Evolutionary conservation across 768 basidiomycete species (phyloP).

Genomic region (Pleurotus citrinopileatus): DNA sequence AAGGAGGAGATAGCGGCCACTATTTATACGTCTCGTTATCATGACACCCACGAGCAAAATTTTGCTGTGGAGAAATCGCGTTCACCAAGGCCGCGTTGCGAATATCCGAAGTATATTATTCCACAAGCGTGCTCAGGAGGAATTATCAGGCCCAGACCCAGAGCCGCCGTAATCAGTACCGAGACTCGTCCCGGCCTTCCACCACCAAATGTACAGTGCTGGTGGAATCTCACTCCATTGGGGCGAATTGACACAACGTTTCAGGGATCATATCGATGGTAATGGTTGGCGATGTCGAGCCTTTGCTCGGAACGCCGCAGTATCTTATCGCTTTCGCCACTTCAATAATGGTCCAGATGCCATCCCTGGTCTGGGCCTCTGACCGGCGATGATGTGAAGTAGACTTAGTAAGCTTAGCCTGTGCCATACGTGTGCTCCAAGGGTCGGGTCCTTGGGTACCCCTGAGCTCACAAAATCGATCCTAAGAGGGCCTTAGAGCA

Average conservation of each 20-base stretch:
- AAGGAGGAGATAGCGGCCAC: neutral
- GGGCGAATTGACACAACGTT: neutral
- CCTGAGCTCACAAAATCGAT: too few relatives aligned
- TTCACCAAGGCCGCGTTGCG: neutral
- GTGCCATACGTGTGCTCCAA: too few relatives aligned
- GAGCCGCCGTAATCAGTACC: neutral
- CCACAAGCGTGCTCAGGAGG: neutral
- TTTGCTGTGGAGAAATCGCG: neutral
- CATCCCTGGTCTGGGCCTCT: too few relatives aligned
- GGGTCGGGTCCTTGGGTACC: too few relatives aligned
- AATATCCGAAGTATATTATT: neutral
- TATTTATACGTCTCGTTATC: constrained; percentile 1
- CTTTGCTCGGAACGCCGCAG: neutral
- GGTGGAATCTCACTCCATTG: too few relatives aligned
- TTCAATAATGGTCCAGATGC: neutral
- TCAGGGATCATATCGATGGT: neutral
- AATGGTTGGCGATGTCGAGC: neutral
- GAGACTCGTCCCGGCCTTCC: neutral
- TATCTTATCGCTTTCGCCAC: neutral
- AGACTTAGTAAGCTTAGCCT: neutral
- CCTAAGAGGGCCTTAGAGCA: too few relatives aligned
- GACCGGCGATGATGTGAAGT: neutral
- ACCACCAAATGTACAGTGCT: neutral
- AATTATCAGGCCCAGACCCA: neutral
- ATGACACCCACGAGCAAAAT: neutral